Evolutionary conservation across 1,284 basidiomycete genomes (phyloP), one percentile per base, ranked within the genome.

Genomic region (Bondarzewia mesenterica): DNA sequence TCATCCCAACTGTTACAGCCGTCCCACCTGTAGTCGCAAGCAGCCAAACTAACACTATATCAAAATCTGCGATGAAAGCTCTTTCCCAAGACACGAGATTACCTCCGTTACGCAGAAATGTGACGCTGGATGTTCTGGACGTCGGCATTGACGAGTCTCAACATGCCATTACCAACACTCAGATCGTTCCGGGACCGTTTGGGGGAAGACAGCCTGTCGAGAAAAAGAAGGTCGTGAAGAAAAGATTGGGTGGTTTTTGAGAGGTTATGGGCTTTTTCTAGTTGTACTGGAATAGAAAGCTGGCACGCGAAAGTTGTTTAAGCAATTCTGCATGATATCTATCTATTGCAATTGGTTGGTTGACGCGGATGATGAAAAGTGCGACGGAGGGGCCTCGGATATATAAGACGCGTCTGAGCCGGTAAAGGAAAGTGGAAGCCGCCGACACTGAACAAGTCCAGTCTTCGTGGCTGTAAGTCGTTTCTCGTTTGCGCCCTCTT

Each of bases 201-300:
- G 88, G 86, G 38, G 85, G 81, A 26, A 72, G 85, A 44, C 72
- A 70, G 21, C 54, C 53, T 15, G 52, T 57, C 36, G 57, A 50
- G 14, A 85, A 77, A 65, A 85, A 80, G 68, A 80, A 79, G 58
- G 54, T 62, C 43, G 62, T 54, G n/a, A 88, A 84, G 71, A 89
- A 85, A 63, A 71, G 87, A 26, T 46, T 85, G 39, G 83, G 84
- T 8, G 88, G 88, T 1, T 90, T 91, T 61, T 90, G 62, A 76
- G 29, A 32, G n/a, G 29, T n/a, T 32, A 32, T 32, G 29, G 12
- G 5, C n/a, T 12, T 32, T 10, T 32, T 10, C n/a, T 12, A n/a
- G 29, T 12, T 7, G 29, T 32, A 32, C n/a, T n/a, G n/a, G n/a
- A n/a, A n/a, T n/a, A n/a, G n/a, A n/a, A n/a, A n/a, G n/a, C n/a